Evolutionary conservation across 2,329 filamentous ascomycete species (phyloP).

Genomic region (Sclerotinia borealis): DNA sequence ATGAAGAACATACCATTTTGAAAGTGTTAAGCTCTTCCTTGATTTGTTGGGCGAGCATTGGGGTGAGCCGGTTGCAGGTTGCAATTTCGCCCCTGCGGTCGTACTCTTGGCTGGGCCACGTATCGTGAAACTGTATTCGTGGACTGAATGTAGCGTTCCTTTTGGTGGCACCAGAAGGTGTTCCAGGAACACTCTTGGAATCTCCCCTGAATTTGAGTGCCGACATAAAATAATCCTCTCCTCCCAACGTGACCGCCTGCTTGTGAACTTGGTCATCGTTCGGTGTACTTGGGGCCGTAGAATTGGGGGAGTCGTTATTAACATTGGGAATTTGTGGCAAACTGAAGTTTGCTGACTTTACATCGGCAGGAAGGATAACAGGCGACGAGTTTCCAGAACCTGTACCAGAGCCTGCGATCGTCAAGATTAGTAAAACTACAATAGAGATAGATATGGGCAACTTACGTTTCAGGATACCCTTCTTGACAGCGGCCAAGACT

Average conservation of each 20-base stretch:
- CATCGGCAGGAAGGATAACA: constrained; percentile 55
- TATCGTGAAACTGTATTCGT: constrained; percentile 90
- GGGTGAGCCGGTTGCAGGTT: constrained; percentile 94
- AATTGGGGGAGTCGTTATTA: constrained; percentile 67
- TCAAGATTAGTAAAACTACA: constrained; percentile 29
- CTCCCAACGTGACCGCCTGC: constrained; percentile 61
- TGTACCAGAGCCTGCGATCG: constrained; percentile 31
- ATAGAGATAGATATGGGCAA: constrained; percentile 9
- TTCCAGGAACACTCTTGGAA: constrained; percentile 73
- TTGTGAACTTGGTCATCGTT: constrained; percentile 68
- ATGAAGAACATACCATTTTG: constrained; percentile 73
- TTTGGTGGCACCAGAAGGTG: constrained; percentile 59
- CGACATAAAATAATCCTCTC: constrained; percentile 85
- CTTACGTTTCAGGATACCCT: constrained; percentile 91
- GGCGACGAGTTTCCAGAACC: constrained; percentile 63
- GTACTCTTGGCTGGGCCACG: constrained; percentile 92
- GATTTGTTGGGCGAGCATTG: constrained; percentile 96
- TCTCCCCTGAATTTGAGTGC: constrained; percentile 67
- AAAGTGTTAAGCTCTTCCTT: constrained; percentile 99
- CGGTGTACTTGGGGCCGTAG: constrained; percentile 82
- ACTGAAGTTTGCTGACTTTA: constrained; percentile 46
- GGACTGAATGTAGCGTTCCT: constrained; percentile 76
- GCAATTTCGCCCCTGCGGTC: constrained; percentile 93
- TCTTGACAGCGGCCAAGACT: constrained; percentile 84
- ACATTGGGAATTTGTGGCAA: constrained; percentile 57